phyloP scores from a whole-genome alignment of 208 protist genomes.

The Trypanosoma vivax region DNA sequence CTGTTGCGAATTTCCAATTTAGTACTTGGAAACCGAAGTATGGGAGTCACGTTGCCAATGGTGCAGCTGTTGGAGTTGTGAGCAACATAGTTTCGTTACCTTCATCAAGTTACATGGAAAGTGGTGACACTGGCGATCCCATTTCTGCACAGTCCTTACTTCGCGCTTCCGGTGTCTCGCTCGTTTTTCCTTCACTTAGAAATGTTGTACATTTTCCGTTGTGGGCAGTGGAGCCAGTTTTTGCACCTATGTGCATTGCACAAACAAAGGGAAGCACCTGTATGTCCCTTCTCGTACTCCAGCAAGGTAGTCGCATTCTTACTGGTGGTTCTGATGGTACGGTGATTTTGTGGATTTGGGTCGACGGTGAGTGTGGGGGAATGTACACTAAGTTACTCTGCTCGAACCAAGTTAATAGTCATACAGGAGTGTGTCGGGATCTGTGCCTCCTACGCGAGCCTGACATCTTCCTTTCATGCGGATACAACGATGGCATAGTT shows the following conservation, averaged over 20 bases:
- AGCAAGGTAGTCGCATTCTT: conserved; percentile 28
- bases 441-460: conserved; percentile 49
- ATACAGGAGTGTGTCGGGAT: conserved; percentile 37
- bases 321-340: conserved; percentile 53
- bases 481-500: conserved; percentile 65
- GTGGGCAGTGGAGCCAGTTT: conserved; percentile 55
- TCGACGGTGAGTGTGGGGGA: neutral
- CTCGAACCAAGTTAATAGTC: conserved; percentile 8
- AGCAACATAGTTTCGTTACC: conserved; percentile 30
- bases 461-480: conserved; percentile 64
- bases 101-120: neutral
- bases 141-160: conserved; percentile 21
- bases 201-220: conserved; percentile 64
- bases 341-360: conserved; percentile 45
- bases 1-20: neutral
- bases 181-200: conserved; percentile 50
- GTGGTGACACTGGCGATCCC: neutral
- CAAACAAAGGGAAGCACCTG: conserved; percentile 33
- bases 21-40: conserved; percentile 74
- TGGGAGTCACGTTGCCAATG: conserved; percentile 31
- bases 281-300: conserved; percentile 50
- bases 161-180: conserved; percentile 22
- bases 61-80: conserved; percentile 51
- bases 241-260: conserved; percentile 43
- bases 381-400: conserved; percentile 33